Base-by-base conservation (phyloP, 2,329 filamentous ascomycete species). In the Zasmidium cellare region DNA sequence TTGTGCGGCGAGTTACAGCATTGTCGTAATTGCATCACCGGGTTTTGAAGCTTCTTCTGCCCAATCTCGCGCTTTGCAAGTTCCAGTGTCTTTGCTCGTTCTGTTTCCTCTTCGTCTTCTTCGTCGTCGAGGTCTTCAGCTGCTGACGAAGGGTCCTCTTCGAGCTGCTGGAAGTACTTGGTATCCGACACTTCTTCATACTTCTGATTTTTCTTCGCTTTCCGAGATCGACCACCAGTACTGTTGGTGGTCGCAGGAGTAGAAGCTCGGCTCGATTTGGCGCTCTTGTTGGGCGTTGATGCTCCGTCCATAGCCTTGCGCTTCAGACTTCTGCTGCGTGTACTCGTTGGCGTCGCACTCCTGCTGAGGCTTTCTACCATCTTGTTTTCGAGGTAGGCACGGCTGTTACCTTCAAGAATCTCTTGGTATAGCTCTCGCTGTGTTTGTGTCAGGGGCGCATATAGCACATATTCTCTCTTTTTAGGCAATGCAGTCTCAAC, bases 1-100 rank as follows among this genome's bases (percentile, higher is more conserved):
- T 97, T 96, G 75, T 97, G 92, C 0, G 94, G 94, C 0, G 87
- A 91, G 73, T 99, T 96, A 75, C 94, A 97, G 11, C 91, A 91
- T 0, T 97, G 83, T 0, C 94, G 89, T 2, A 96, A 84, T 72
- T 99, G 94, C 81, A 96, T 91, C 19, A 97, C 77, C 0, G 92
- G 90, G 65, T 99, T 99, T 48, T 94, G 92, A 1, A 97, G 81
- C 69, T 96, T 97, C 78, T 97, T 97, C 46, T 85, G 84, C 2
- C 87, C 81, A n/a, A 97, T 90, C 72, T 97, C 91, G 55, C 90
- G 88, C 72, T 93, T 96, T 0, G 92, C 92, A 57, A 91, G 78
- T 9, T 91, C 88, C 0, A 93, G 81, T 0, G 86, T 91, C 50
- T 86, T 83, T 0, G 83, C 83, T 1, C 84, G 80, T 64, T 90